Base-by-base conservation (phyloP, 176 grass and related monocot genomes). In the Eleusine indica region DNA sequence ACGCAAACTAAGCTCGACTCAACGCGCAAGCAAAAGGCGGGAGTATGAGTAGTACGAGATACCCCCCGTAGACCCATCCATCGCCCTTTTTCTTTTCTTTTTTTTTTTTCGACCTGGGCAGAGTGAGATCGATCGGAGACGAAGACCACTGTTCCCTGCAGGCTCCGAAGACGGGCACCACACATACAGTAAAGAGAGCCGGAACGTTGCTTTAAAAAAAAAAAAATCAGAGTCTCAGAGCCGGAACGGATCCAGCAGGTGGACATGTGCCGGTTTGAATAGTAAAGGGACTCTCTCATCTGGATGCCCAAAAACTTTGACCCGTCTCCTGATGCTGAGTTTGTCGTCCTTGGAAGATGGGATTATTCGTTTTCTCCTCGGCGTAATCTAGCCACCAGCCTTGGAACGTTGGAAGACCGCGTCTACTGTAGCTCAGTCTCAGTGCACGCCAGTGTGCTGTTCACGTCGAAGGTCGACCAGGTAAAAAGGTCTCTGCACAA, bases 311-410 rank as follows among this genome's bases (percentile, higher is more conserved):
- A 56, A 66, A 18, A 38, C 67, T 78, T 83, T 83, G 80, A 88
- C 86, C 67, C 86, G 73, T 44, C 30, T 53, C 15, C 32, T 0
- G 40, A 1, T 53, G 9, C 32, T 0, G 40, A 1, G 10, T 41
- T 41, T 15, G 16, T 71, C 29, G 30, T 22, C 46, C 58, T 80
- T 44, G 68, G 76, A 25, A 21, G 21, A 3, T 48, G 68, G 40
- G 46, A 74, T 80, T 80, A 74, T 86, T 74, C 84, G 70, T 49
- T 22, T n/a, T n/a, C 44, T 74, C 48, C 43, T 86, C 51, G 32
- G 56, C 44, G 72, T 71, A 29, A 58, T 71, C 41, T 58, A 58
- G 14, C 51, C 15, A 53, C 21, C 84, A 86, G 21, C 53, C 3
- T 63, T 29, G 75, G 19, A 72, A 35, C 32, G 32, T 35, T 35